phyloP scores from a whole-genome alignment of 1,284 basidiomycete genomes.

The Cryptococcus amylolentus region DNA sequence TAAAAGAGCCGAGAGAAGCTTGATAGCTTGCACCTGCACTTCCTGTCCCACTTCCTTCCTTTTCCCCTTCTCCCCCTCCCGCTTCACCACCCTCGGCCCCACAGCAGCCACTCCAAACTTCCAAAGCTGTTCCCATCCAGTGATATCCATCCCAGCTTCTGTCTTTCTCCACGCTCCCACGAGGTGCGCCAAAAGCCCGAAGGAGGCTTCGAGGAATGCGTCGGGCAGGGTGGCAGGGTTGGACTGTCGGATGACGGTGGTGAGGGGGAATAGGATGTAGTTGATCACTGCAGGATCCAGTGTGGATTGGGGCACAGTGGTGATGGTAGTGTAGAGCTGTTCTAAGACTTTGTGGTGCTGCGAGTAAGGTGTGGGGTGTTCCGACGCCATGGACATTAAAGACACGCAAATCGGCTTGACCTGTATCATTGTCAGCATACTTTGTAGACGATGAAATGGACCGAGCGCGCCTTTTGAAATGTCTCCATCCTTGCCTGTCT shows the following conservation, averaged over 20 bases:
- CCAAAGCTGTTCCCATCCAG: constrained; percentile 74
- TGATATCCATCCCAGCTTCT: constrained; percentile 57
- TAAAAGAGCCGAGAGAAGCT: constrained; percentile 33
- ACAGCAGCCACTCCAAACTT: constrained; percentile 62
- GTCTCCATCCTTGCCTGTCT: constrained; percentile 31
- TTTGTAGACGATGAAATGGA: background rate
- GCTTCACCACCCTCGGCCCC: constrained; percentile 54
- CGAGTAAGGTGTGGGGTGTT: constrained; percentile 58
- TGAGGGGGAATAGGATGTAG: constrained; percentile 82
- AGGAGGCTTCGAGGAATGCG: constrained; percentile 68
- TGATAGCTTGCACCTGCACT: constrained; percentile 31
- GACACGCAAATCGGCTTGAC: constrained; percentile 73
- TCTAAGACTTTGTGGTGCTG: constrained; percentile 57
- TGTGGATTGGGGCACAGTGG: constrained; percentile 48
- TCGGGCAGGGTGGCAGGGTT: constrained; percentile 68
- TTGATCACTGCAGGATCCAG: constrained; percentile 66
- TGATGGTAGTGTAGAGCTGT: constrained; percentile 56
- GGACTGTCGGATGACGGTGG: constrained; percentile 69
- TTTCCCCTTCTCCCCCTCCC: constrained; percentile 66
- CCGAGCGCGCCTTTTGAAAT: constrained; percentile 32
- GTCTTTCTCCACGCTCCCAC: constrained; percentile 73
- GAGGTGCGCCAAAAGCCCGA: constrained; percentile 61
- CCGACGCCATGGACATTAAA: constrained; percentile 63
- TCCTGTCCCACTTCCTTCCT: constrained; percentile 38
- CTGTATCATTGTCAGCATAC: constrained; percentile 49